Percentiles rank a stretch among this genome's conserved stretches.
Evolutionary conservation across 192 early-diverging fungal species (phyloP).

Genomic region (Rhizophagus prolifer): DNA sequence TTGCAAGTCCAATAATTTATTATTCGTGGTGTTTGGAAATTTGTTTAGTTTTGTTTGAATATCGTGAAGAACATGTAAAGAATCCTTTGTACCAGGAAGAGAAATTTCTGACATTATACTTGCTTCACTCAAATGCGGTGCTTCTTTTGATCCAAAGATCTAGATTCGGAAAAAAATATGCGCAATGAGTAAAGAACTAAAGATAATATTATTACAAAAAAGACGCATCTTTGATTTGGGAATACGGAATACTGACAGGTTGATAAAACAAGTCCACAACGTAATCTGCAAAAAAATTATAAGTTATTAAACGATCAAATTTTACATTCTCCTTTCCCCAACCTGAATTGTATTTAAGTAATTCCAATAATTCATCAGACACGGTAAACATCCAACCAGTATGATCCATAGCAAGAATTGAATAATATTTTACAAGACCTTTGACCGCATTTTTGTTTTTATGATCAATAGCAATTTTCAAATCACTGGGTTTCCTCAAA

Average conservation of each 20-base stretch:
- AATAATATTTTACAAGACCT: constrained; percentile 2
- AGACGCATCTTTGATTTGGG: no score
- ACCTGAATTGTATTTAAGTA: neutral
- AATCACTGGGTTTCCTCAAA: neutral
- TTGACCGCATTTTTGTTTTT: neutral
- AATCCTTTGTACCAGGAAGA: neutral
- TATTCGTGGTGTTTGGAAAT: no score
- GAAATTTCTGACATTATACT: neutral
- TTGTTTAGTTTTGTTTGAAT: no score
- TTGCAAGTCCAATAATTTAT: neutral
- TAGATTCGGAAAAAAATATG: no score
- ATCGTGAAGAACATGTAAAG: neutral
- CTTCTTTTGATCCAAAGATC: constrained; percentile 9
- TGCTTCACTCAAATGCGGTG: neutral
- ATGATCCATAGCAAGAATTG: constrained; percentile 5
- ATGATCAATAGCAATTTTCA: neutral
- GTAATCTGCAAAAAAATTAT: neutral
- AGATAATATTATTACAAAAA: no score
- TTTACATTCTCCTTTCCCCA: neutral
- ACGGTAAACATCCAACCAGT: constrained; percentile 16
- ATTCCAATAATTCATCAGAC: neutral
- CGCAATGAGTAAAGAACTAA: no score
- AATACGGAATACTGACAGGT: neutral
- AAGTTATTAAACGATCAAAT: neutral
- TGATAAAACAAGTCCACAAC: constrained; percentile 1